A percentile compares a stretch with the other conserved stretches of the same genome.
Evolutionary conservation across 31 red algal genomes (phyloP).

Genomic region (Endocladia muricata): DNA sequence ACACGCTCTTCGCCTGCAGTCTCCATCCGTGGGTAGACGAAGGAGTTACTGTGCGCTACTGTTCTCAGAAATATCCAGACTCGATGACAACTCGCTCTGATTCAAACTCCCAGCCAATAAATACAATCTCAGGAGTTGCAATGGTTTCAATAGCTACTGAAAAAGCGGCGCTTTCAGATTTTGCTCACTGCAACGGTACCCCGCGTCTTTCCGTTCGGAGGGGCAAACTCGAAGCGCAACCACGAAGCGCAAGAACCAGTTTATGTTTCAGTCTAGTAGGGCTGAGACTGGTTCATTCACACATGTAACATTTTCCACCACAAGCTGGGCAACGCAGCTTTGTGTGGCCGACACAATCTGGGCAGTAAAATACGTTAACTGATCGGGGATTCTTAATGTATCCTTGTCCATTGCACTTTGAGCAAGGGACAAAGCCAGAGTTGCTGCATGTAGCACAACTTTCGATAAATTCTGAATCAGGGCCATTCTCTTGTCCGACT

Average conservation of each 20-base stretch:
- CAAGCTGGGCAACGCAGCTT: constrained; percentile 45
- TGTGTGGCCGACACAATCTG: constrained; percentile 42
- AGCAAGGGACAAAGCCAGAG: constrained; percentile 43
- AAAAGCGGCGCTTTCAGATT: too few species aligned
- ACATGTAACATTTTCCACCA: constrained; percentile 64
- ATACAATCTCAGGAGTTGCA: too few species aligned
- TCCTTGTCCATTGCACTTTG: constrained; percentile 25
- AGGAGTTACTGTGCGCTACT: too few species aligned
- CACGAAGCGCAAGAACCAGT: not conserved
- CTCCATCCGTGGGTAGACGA: constrained; percentile 36
- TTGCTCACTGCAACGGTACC: too few species aligned
- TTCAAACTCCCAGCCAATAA: too few species aligned
- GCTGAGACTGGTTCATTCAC: too few species aligned
- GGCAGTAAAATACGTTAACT: constrained; percentile 53
- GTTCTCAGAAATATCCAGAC: too few species aligned
- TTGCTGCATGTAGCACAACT: constrained; percentile 28
- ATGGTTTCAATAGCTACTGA: too few species aligned
- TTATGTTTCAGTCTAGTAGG: too few species aligned
- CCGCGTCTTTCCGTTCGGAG: not conserved
- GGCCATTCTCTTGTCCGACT: not conserved
- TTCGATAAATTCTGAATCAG: constrained; percentile 18
- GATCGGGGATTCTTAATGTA: constrained; percentile 31
- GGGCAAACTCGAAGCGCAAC: not conserved
- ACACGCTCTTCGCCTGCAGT: constrained; percentile 59
- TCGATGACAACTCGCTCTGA: too few species aligned